A percentile compares a stretch with the other conserved stretches of the same genome.
These are phyloP conservation scores for Eucalyptus sp. DNA, from an alignment of 345 rosid species.

Conservation along the genomic window DNA sequence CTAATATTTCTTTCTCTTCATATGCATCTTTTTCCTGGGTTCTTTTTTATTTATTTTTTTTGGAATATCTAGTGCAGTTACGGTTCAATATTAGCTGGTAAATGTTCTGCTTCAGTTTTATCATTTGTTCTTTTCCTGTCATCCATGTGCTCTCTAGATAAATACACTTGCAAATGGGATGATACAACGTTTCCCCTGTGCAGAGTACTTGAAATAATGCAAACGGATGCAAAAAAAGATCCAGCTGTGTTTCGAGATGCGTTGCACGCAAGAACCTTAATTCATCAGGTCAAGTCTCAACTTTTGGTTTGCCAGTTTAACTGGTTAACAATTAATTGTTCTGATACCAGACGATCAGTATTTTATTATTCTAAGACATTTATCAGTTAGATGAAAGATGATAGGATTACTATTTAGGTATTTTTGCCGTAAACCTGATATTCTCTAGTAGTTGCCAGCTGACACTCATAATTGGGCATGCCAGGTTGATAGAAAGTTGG, in stretches of 20 bases:
- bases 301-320: not conserved
- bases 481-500: slow-evolving; percentile 96
- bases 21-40: not conserved
- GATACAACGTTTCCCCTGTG: not conserved
- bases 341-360: not conserved
- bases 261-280: slow-evolving; percentile 41
- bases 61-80: not conserved
- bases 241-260: slow-evolving; percentile 66
- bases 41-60: not conserved
- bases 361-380: not conserved
- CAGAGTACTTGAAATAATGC: slow-evolving; percentile 83
- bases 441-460: not conserved
- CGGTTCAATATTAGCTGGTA: not conserved
- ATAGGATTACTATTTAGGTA: not conserved
- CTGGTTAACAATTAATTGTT: not conserved
- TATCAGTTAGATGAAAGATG: not conserved
- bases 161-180: not conserved
- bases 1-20: not conserved
- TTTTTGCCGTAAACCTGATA: not conserved
- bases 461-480: slow-evolving; percentile 2
- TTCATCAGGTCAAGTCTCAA: slow-evolving; percentile 48
- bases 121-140: not conserved
- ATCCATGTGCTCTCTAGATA: not conserved
- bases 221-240: slow-evolving; percentile 71
- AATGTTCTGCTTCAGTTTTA: not conserved